phyloP scores from a whole-genome alignment of 305 asterid genomes.

The Andrographis paniculata region DNA sequence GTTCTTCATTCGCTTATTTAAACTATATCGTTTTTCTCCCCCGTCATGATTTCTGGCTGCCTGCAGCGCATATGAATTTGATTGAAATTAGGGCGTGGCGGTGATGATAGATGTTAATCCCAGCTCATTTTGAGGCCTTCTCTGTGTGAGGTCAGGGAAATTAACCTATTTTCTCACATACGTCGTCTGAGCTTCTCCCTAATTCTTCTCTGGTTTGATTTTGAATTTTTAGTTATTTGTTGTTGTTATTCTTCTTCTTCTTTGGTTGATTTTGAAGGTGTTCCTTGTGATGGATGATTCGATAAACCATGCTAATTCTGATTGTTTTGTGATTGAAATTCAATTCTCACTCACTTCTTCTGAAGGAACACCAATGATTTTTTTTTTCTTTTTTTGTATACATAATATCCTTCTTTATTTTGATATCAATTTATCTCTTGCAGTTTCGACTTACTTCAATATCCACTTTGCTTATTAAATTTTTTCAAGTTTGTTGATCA shows the following conservation, averaged over 20 bases:
- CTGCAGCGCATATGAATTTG: background rate
- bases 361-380: conserved; percentile 22
- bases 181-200: conserved; percentile 34
- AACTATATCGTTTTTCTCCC: no score
- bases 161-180: conserved; percentile 21
- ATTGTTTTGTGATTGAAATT: conserved; percentile 19
- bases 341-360: conserved; percentile 14
- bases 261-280: background rate
- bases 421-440: no score
- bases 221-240: background rate
- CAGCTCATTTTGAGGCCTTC: conserved; percentile 81
- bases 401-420: background rate
- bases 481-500: no score
- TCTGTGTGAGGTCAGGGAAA: conserved; percentile 52
- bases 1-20: no score
- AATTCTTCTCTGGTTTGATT: background rate
- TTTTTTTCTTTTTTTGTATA: background rate
- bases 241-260: background rate
- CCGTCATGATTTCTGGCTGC: no score
- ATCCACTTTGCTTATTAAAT: no score
- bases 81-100: conserved; percentile 16
- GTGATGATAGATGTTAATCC: conserved; percentile 56
- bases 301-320: conserved; percentile 37
- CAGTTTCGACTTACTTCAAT: no score
- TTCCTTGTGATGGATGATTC: conserved; percentile 28